These are phyloP conservation scores for Rhizoclosmatium sp. DNA, from an alignment of 192 early-diverging fungal genomes.

Conservation along the genomic window DNA sequence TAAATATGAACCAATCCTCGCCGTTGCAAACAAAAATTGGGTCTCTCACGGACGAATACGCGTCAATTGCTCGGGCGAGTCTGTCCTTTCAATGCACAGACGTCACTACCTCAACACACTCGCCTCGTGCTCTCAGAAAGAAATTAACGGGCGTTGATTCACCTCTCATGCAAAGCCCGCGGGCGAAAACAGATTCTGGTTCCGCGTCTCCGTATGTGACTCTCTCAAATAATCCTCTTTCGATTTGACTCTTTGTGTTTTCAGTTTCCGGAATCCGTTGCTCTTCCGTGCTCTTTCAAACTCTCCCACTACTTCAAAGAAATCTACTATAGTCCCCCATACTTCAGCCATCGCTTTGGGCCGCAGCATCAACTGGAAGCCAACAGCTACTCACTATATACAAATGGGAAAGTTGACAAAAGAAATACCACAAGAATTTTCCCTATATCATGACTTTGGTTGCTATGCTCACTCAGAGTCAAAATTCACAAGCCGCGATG, in stretches of 20 bases:
- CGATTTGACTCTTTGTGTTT: not conserved
- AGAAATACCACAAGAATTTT: not conserved
- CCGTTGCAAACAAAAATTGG: too few relatives aligned
- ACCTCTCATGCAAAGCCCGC: not conserved
- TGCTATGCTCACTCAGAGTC: not conserved
- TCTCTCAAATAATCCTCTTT: not conserved
- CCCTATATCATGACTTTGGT: not conserved
- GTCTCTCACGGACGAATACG: too few relatives aligned
- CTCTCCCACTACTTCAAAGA: not conserved
- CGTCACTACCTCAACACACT: too few relatives aligned
- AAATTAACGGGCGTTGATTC: too few relatives aligned
- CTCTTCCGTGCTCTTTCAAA: slow-evolving; percentile 1
- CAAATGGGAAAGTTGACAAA: not conserved
- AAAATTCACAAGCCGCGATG: not conserved
- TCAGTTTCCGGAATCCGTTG: not conserved
- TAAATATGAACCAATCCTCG: not conserved
- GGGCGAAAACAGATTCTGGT: not conserved
- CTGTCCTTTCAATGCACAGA: too few relatives aligned
- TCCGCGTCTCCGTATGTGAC: not conserved
- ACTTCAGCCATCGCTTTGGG: not conserved
- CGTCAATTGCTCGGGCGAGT: too few relatives aligned
- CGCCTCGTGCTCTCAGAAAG: too few relatives aligned
- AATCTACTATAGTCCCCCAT: not conserved
- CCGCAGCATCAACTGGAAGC: not conserved
- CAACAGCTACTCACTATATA: not conserved